Evolutionary conservation across 2,329 filamentous ascomycete genomes (phyloP).

Genomic region (Pestalotiopsis sp.): DNA sequence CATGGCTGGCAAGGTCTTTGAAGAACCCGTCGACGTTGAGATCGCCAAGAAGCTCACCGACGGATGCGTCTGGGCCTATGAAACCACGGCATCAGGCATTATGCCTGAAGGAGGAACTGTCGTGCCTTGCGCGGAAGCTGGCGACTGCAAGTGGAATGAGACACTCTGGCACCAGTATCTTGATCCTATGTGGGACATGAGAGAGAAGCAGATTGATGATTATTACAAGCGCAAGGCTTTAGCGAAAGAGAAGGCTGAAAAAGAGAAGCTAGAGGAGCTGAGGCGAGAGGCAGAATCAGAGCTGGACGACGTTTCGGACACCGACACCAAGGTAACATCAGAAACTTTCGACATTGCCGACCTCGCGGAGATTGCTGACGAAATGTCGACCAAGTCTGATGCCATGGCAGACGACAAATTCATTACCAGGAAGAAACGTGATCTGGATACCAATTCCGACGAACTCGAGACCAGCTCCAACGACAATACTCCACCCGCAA

Average conservation of each 20-base stretch:
- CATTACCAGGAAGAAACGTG: conserved; percentile 7
- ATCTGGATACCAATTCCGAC: not conserved
- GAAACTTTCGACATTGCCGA: not conserved
- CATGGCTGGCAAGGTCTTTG: conserved; percentile 65
- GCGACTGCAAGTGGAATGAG: conserved; percentile 56
- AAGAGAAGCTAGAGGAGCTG: conserved; percentile 16
- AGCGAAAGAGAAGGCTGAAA: conserved; percentile 30
- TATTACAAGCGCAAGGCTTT: conserved; percentile 43
- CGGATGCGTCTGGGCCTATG: conserved; percentile 72
- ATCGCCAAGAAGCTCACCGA: conserved; percentile 66
- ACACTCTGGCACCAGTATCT: conserved; percentile 51
- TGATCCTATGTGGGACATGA: conserved; percentile 46
- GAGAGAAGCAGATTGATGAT: conserved; percentile 44
- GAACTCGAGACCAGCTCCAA: conserved; percentile 16
- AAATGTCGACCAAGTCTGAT: not conserved
- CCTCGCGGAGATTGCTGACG: not conserved
- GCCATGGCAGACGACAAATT: conserved; percentile 2
- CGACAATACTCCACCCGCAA: conserved; percentile 15
- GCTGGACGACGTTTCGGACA: not conserved
- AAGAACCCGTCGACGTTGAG: conserved; percentile 61
- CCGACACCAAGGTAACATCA: not conserved
- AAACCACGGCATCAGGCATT: conserved; percentile 59
- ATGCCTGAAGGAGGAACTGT: conserved; percentile 63
- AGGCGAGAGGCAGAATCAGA: conserved; percentile 14
- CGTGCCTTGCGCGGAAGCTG: conserved; percentile 49